Base-by-base conservation (phyloP, 495 filamentous ascomycete genomes). In the Collariella sp. region DNA sequence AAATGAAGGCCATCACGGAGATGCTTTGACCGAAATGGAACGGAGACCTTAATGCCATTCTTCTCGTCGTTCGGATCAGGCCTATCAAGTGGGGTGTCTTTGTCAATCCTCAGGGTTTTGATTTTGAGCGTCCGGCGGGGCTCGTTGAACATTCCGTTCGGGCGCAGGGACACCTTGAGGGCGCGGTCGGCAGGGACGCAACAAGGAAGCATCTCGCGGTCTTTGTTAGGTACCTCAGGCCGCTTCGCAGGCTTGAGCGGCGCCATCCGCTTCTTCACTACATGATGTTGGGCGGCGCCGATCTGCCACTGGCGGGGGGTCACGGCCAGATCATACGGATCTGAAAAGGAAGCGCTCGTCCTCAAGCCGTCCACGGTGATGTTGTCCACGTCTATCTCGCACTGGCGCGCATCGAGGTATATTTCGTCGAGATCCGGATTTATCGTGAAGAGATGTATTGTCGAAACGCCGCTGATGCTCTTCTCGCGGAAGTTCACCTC, bases 1-100 rank as follows among this genome's bases (percentile, higher is more conserved):
- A 95, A 97, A 34, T 94, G 88, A 46, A 97, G 67, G 18, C 90
- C 93, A 68, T 97, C 93, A 29, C 86, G 77, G 54, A 89, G 80
- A 38, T 79, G 76, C 50, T 83, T 82, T 7, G 88, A 77, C 13
- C 73, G 69, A 62, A 93, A 99, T 49, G 91, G 84, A 54, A 96
- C 86, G 68, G 77, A 58, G 67, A 76, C 66, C 54, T 65, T 67
- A 58, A 72, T 64, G 15, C 67, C 66, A 29, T 64, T 63, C 29
- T 68, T 55, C 13, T 64, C 66, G 48, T 62, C 53, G 50, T 65
- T 52, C 39, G 56, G 36, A 58, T 68, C 60, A 47, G 65, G 40
- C 50, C 58, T 46, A 59, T 64, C 62, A 56, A 50, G 48, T 58
- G 62, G 31, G 18, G 60, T 58, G 61, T 60, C 50, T 35, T 57